Base-by-base conservation (phyloP, 139 green algal genomes). In the Tetradesmus lagerheimii region DNA sequence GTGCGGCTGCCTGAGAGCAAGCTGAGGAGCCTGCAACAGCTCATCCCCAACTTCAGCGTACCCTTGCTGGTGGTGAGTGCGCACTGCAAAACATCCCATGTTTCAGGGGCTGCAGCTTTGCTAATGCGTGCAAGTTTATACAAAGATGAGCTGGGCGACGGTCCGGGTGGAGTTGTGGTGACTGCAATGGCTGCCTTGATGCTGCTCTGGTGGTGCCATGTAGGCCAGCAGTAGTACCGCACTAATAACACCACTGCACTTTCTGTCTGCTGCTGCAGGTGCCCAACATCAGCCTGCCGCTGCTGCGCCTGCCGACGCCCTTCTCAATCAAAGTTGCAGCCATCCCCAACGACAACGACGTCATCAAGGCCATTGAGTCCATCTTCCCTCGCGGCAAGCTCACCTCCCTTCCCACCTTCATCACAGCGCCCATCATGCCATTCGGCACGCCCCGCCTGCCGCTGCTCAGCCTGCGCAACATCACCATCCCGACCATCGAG, bases 201-300 rank as follows among this genome's bases (percentile, higher is more conserved):
- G n/a, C n/a, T n/a, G n/a, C n/a, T n/a, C n/a, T n/a, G n/a, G n/a
- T n/a, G n/a, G n/a, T n/a, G n/a, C n/a, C n/a, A n/a, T n/a, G n/a
- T n/a, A n/a, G n/a, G n/a, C n/a, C n/a, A n/a, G n/a, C n/a, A n/a
- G n/a, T n/a, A n/a, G n/a, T n/a, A n/a, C 5, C 47, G 8, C 47
- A 62, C 47, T 16, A 20, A 62, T 62, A 50, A 14, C 43, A 50
- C 47, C 20, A 23, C 8, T 20, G 4, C 2, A 20, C 8, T 20
- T 1, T 62, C 8, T 31, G 57, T 62, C 57, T 71, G 57, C 57
- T 71, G 20, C 57, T 31, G 20, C 57, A 71, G 57, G 57, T 71
- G 23, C 57, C 79, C 39, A 85, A 85, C 43, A 85, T 85, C 79
- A 85, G 79, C 41, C 12, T 66, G 41, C 79, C 79, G 79, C 41